Conservation (phyloP, 352 stramenopile species). For the Globisporangium barbulae region DNA sequence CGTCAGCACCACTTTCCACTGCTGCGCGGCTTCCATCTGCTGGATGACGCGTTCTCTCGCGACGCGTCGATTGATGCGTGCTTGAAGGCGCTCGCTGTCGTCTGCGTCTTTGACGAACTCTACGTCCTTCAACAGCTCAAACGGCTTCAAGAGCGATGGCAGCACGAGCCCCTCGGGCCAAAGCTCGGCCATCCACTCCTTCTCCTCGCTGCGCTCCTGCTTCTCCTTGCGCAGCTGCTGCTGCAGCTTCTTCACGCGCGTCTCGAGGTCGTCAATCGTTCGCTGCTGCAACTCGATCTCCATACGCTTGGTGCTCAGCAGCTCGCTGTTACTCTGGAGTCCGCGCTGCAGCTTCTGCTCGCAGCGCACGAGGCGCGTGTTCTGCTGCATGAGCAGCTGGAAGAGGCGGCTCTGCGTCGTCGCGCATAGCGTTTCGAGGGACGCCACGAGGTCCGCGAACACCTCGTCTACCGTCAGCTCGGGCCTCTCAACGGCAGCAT, state of each 20-base stretch:
- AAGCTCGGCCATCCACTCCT: slow-evolving; percentile 55
- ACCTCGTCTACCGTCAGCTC: slow-evolving; percentile 1
- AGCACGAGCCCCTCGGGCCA: slow-evolving; percentile 59
- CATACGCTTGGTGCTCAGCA: background rate
- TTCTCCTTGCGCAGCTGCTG: slow-evolving; percentile 30
- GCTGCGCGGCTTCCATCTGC: slow-evolving; percentile 35
- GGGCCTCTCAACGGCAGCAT: background rate
- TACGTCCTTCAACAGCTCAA: slow-evolving; percentile 16
- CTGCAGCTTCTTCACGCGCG: slow-evolving; percentile 20
- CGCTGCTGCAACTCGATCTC: background rate
- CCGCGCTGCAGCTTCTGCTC: slow-evolving; percentile 2
- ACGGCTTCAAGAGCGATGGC: slow-evolving; percentile 50
- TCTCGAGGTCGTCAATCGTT: slow-evolving; percentile 11
- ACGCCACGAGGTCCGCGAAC: background rate
- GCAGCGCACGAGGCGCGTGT: slow-evolving; percentile 10
- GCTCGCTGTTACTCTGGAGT: background rate
- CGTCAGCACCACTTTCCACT: slow-evolving; percentile 52
- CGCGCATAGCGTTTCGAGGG: background rate
- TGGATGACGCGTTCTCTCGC: slow-evolving; percentile 35
- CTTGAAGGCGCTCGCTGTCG: slow-evolving; percentile 29
- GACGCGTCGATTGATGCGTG: slow-evolving; percentile 33
- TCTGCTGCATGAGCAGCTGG: background rate
- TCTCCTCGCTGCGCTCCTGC: slow-evolving; percentile 51
- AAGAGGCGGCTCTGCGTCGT: slow-evolving; percentile 7
- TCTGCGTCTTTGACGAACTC: slow-evolving; percentile 25